These are phyloP conservation scores for Lumnitzera racemosa DNA, from an alignment of 345 rosid genomes.

Conservation along the genomic window DNA sequence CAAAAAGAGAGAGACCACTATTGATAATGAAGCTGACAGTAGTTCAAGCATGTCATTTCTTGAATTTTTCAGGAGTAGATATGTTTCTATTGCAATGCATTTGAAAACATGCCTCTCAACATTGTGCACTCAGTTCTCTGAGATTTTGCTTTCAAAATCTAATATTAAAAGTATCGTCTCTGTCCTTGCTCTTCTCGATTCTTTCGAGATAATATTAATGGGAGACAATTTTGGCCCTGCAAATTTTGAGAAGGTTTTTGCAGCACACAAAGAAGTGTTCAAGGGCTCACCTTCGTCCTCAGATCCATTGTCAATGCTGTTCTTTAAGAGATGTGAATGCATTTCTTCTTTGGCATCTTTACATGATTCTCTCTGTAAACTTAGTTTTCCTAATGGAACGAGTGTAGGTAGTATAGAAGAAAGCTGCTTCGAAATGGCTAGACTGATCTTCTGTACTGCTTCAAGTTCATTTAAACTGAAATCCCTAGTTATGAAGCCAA, in stretches of 20 bases:
- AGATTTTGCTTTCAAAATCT: conserved; percentile 11
- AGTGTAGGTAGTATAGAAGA: background rate
- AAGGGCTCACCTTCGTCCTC: no score
- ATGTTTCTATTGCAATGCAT: background rate
- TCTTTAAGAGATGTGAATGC: background rate
- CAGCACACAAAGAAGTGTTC: conserved; percentile 6
- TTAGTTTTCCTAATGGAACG: background rate
- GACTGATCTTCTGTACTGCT: conserved; percentile 10
- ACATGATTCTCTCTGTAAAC: background rate
- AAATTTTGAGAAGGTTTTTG: conserved; percentile 17
- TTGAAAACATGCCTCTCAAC: conserved; percentile 15
- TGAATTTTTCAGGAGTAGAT: conserved; percentile 16
- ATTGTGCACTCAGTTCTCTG: conserved; percentile 27
- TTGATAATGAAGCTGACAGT: conserved; percentile 7
- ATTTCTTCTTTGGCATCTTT: background rate
- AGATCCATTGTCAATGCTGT: background rate
- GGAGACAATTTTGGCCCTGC: conserved; percentile 13
- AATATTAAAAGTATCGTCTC: conserved; percentile 5
- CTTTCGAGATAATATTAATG: conserved; percentile 14
- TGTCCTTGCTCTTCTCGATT: conserved; percentile 16
- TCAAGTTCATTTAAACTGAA: conserved; percentile 2
- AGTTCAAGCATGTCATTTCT: conserved; percentile 17
- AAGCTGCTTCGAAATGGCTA: conserved; percentile 1
- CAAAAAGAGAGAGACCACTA: background rate
- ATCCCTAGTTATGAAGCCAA: background rate